Percentiles rank a stretch among this genome's conserved stretches.
Evolutionary conservation across 202 grass and related monocot species (phyloP).

Genomic region (Cymbopogon flexuosus): DNA sequence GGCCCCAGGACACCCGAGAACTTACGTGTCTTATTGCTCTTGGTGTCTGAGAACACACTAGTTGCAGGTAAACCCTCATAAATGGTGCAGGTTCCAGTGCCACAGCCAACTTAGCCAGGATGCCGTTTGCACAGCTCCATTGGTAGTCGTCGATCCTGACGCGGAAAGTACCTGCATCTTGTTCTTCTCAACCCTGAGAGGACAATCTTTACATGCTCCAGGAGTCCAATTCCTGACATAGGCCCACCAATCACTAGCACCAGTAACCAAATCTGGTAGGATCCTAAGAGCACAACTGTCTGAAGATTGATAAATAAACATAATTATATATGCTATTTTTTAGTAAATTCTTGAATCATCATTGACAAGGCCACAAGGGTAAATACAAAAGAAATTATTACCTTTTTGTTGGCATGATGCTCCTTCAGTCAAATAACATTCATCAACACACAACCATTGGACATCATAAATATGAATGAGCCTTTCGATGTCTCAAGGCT

Average conservation of each 20-base stretch:
- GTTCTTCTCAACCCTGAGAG: background rate
- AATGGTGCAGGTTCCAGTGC: background rate
- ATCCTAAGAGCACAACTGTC: background rate
- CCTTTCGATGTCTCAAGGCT: background rate
- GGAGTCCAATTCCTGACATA: background rate
- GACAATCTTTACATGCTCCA: background rate
- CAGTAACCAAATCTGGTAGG: background rate
- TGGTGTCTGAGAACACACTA: background rate
- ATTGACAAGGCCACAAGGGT: background rate
- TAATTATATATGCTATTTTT: background rate
- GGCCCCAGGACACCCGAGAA: background rate
- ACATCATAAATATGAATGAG: slow-evolving; percentile 35
- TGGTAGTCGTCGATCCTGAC: background rate
- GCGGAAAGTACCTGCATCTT: background rate
- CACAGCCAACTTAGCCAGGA: background rate
- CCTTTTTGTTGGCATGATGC: background rate
- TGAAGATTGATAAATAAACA: background rate
- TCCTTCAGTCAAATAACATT: background rate
- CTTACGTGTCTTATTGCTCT: background rate
- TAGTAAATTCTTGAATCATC: background rate
- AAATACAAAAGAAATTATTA: background rate
- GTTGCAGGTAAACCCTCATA: background rate
- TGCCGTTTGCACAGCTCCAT: background rate
- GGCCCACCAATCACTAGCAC: background rate
- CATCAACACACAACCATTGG: background rate